Conservation (phyloP, 306 rosid species). For the Inga laurina region DNA sequence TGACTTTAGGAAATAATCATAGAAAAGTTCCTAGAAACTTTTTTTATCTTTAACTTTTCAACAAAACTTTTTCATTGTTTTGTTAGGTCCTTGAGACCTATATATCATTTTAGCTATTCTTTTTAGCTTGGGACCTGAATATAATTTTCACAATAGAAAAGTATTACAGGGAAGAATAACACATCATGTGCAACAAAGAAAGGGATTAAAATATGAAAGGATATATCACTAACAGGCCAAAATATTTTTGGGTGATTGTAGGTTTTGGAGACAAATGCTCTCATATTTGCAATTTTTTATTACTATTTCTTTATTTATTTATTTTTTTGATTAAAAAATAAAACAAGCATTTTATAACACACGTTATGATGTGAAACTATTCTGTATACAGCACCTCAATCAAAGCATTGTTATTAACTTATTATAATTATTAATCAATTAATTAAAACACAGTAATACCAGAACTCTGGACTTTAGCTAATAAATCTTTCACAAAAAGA, state of each 20-base stretch:
- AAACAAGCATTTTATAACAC: slow-evolving; percentile 25
- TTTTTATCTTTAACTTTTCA: too few species aligned
- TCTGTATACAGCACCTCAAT: slow-evolving; percentile 55
- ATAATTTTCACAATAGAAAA: neutral
- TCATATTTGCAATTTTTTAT: slow-evolving; percentile 49
- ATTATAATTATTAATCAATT: slow-evolving; percentile 4
- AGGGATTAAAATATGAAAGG: slow-evolving; percentile 33
- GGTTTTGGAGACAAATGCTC: slow-evolving; percentile 64
- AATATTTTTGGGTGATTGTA: slow-evolving; percentile 54
- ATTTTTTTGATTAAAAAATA: neutral
- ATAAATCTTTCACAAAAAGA: slow-evolving; percentile 51
- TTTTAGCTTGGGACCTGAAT: too few species aligned
- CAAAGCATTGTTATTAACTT: slow-evolving; percentile 57
- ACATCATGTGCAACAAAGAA: slow-evolving; percentile 42
- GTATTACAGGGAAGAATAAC: slow-evolving; percentile 32
- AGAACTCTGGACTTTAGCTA: slow-evolving; percentile 60
- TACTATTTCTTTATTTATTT: slow-evolving; percentile 22
- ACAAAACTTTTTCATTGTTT: too few species aligned
- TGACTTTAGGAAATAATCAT: too few species aligned
- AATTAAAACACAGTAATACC: slow-evolving; percentile 44
- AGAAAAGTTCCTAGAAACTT: too few species aligned
- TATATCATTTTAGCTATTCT: too few species aligned
- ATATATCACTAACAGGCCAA: slow-evolving; percentile 4
- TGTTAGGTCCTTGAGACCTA: too few species aligned
- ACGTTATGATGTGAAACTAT: slow-evolving; percentile 46